Evolutionary conservation across 140 eudicot genomes (phyloP), one percentile per base, ranked within the genome.

Genomic region (Ambrosia hybrid): DNA sequence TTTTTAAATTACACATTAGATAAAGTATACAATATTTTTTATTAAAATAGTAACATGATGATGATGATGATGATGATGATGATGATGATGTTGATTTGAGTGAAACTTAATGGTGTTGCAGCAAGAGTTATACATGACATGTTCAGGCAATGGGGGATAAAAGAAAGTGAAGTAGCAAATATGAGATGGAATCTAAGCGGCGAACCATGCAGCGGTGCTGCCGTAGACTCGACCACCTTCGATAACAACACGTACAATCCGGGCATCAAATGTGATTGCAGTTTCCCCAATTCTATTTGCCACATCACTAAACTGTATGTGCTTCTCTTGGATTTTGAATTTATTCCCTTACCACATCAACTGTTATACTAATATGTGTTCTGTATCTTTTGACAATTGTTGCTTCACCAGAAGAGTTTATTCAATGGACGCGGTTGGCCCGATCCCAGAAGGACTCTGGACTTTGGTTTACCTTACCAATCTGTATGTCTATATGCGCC

Each of bases 391-490:
- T 46, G 21, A 57, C 36, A 3, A 57, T 4, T 1, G 26, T 55
- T 21, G 26, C 4, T 63, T 61, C 3, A 34, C 39, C 85, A 91
- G 95, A 85, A 85, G 75, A 76, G 90, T 88, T 46, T 85, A 75
- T 78, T 84, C 85, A 46, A 6, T 86, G 72, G 81, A 84, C 30
- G 89, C 74, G 15, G 46, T 16, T 41, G 89, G 93, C 10, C 73
- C 51, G 11, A 71, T 91, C 62, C 97, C 97, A 0, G 96, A 91
- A 48, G 93, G 83, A 84, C 89, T 91, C 11, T 91, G 96, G 96
- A 84, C 67, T 74, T 78, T 91, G 79, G 83, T 68, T 61, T 83
- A 70, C 84, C 94, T 88, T 74, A 71, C 73, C 38, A 75, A 86
- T 84, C 68, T 91, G 96, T 91, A 88, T 73, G 86, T 21, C 30